A percentile compares a stretch with the other conserved stretches of the same genome.
phyloP scores from a whole-genome alignment of 441 rosid genomes.

The Euphorbia corollata region DNA sequence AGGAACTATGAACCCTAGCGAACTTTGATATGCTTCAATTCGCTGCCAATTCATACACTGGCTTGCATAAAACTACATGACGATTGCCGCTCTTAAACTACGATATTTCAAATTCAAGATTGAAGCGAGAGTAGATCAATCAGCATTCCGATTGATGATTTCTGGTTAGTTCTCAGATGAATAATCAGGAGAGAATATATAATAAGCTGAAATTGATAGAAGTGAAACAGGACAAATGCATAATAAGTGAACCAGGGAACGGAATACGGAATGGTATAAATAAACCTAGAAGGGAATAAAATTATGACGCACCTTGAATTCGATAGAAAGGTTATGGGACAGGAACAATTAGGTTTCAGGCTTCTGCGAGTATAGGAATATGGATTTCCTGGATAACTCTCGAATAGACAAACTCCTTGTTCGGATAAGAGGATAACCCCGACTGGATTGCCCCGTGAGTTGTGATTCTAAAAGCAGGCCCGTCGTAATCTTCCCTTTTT shows the following conservation, averaged over 20 bases:
- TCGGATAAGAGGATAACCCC: slow-evolving; percentile 16
- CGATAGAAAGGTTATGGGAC: slow-evolving; percentile 11
- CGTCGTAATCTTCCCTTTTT: too few relatives aligned
- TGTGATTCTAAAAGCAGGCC: too few relatives aligned
- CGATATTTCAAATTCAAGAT: not conserved
- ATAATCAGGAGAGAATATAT: not conserved
- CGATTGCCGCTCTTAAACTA: not conserved
- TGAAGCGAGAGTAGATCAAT: not conserved
- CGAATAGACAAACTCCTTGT: slow-evolving; percentile 1
- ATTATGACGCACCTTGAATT: slow-evolving; percentile 20
- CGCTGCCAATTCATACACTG: not conserved
- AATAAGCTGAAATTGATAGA: not conserved
- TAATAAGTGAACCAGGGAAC: not conserved
- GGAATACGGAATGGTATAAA: not conserved
- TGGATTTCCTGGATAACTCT: slow-evolving; percentile 29
- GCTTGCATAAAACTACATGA: not conserved
- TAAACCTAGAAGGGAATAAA: not conserved
- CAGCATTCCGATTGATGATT: not conserved
- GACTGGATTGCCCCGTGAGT: slow-evolving; percentile 1
- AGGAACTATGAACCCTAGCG: not conserved
- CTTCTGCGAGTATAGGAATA: slow-evolving; percentile 29
- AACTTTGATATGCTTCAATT: not conserved
- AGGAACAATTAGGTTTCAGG: not conserved
- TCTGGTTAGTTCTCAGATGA: too few relatives aligned
- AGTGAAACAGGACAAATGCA: not conserved